A percentile compares a stretch with the other conserved stretches of the same genome.
Evolutionary conservation across 371 early-diverging fungal genomes (phyloP).

Genomic region (Mortierella sp.): DNA sequence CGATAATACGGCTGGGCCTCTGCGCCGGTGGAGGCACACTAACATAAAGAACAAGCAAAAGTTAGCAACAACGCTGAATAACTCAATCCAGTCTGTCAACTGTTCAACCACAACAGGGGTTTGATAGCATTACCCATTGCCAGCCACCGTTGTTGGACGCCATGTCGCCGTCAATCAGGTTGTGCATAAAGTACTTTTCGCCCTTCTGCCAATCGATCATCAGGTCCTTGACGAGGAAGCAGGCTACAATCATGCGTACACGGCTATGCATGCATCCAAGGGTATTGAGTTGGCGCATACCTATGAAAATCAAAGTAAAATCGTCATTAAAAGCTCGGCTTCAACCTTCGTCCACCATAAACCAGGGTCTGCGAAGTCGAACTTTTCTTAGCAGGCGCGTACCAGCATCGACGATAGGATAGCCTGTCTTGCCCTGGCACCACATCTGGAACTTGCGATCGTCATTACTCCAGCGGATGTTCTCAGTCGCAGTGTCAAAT

Average conservation of each 20-base stretch:
- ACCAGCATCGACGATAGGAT: slow-evolving; percentile 77
- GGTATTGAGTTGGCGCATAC: slow-evolving; percentile 65
- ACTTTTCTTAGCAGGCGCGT: neutral
- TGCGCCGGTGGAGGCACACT: slow-evolving; percentile 71
- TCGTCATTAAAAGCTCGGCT: no score
- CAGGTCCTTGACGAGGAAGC: slow-evolving; percentile 76
- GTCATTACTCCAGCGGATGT: slow-evolving; percentile 56
- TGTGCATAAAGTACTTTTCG: slow-evolving; percentile 69
- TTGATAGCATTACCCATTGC: slow-evolving; percentile 66
- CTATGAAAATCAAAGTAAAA: no score
- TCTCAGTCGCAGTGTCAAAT: slow-evolving; percentile 61
- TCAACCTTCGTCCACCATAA: no score
- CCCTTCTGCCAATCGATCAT: slow-evolving; percentile 77
- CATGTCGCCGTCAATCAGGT: slow-evolving; percentile 77
- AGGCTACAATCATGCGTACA: slow-evolving; percentile 71
- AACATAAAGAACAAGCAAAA: no score
- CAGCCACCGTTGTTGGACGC: slow-evolving; percentile 80
- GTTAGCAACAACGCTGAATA: no score
- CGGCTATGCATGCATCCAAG: slow-evolving; percentile 77
- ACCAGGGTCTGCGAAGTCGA: no score
- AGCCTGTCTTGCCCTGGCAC: slow-evolving; percentile 79
- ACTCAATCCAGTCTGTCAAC: no score
- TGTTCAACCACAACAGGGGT: neutral
- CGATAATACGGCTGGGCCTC: slow-evolving; percentile 78
- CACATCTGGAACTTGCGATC: slow-evolving; percentile 61